Conservation (phyloP, 2,329 filamentous ascomycete genomes). For the Dryadomyces quercus-mongolicae region DNA sequence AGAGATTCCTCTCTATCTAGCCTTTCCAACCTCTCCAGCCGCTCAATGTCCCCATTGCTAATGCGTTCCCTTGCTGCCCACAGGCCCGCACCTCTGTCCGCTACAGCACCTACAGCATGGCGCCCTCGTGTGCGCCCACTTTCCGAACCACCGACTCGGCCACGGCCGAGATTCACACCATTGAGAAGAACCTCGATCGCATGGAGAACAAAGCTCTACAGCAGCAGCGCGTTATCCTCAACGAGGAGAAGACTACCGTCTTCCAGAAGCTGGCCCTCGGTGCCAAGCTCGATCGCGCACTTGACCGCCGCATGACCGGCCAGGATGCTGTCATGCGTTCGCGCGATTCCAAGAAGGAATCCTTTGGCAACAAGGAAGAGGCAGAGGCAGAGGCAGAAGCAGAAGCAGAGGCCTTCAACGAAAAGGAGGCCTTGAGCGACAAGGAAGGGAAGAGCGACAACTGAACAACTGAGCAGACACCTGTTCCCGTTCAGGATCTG, state of each 20-base stretch:
- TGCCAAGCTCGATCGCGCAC: constrained; percentile 79
- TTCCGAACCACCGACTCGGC: constrained; percentile 41
- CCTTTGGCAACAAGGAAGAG: neutral
- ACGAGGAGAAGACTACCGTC: constrained; percentile 67
- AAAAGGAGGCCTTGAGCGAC: neutral
- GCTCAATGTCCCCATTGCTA: too few relatives aligned
- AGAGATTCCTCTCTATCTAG: neutral
- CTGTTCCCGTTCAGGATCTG: too few relatives aligned
- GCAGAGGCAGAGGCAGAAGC: constrained; percentile 24
- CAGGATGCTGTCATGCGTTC: constrained; percentile 77
- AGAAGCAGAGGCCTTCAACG: neutral
- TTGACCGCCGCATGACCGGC: constrained; percentile 72
- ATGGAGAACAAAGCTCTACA: constrained; percentile 81
- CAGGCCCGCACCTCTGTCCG: constrained; percentile 43
- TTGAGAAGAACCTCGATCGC: constrained; percentile 69
- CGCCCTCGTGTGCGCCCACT: constrained; percentile 47
- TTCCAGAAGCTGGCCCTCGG: constrained; percentile 79
- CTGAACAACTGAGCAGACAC: neutral
- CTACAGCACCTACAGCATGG: constrained; percentile 48
- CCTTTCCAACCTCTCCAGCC: neutral
- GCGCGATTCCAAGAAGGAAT: constrained; percentile 22
- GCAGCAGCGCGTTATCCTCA: constrained; percentile 70
- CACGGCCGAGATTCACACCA: constrained; percentile 49
- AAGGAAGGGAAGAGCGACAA: neutral
- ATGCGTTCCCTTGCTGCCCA: neutral